Conservation (phyloP, 805 yeast species). For the Schwanniomyces yamadae region DNA sequence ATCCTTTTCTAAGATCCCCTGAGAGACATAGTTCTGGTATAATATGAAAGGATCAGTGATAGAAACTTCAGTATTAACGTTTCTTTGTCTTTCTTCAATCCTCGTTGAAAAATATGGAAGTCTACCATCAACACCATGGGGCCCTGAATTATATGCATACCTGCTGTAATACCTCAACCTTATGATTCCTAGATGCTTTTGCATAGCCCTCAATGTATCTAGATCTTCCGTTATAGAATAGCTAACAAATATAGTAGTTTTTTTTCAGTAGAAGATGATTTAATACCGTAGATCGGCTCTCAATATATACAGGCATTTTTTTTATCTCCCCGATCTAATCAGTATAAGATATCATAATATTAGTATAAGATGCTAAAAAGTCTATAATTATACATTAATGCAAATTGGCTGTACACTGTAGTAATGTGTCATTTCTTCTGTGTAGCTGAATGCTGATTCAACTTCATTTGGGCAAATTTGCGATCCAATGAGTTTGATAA, state of each 20-base stretch:
- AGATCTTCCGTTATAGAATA: no score
- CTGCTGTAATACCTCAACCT: no score
- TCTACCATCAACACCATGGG: slow-evolving; percentile 40
- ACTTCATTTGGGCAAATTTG: slow-evolving; percentile 40
- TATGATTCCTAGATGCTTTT: no score
- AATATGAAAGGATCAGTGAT: slow-evolving; percentile 64
- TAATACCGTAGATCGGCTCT: no score
- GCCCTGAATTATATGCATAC: slow-evolving; percentile 25
- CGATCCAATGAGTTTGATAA: slow-evolving; percentile 38
- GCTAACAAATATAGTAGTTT: no score
- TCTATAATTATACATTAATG: not conserved
- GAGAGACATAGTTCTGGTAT: slow-evolving; percentile 51
- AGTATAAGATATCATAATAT: not conserved
- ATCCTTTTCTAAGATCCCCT: slow-evolving; percentile 55
- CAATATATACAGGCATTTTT: no score
- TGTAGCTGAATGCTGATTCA: slow-evolving; percentile 7
- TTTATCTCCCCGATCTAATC: slow-evolving; percentile 2
- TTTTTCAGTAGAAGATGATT: no score
- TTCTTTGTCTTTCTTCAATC: not conserved
- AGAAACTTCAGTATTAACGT: slow-evolving; percentile 20
- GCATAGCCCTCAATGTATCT: no score
- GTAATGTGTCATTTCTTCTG: not conserved
- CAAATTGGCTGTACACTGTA: no score
- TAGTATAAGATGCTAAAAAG: slow-evolving; percentile 1
- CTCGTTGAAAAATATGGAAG: slow-evolving; percentile 17